phyloP scores from a whole-genome alignment of 2,329 filamentous ascomycete genomes.

The Fusarium pseudocircinatum region DNA sequence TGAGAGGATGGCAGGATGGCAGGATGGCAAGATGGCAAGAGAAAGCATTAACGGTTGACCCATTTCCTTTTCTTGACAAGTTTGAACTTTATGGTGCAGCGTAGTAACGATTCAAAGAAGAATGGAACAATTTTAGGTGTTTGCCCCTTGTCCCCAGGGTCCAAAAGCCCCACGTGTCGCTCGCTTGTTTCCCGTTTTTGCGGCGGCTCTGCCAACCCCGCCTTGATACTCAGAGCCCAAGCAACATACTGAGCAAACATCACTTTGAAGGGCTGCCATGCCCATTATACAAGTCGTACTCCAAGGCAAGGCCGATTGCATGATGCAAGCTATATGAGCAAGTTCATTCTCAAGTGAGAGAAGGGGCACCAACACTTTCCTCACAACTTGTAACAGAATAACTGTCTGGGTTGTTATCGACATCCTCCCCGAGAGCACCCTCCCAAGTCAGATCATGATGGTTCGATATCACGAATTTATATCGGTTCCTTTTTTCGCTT shows the following conservation, averaged over 20 bases:
- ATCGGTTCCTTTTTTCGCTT: neutral
- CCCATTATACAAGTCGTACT: neutral
- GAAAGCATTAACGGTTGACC: neutral
- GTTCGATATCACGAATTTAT: conserved; percentile 38
- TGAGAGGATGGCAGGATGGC: neutral
- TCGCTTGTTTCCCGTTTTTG: conserved; percentile 14
- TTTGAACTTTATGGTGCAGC: neutral
- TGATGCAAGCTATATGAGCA: neutral
- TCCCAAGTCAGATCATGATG: conserved; percentile 38
- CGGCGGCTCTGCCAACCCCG: conserved; percentile 18
- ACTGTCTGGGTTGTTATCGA: neutral
- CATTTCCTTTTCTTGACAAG: neutral
- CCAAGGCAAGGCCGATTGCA: neutral
- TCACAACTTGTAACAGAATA: too few species aligned
- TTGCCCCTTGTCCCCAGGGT: conserved; percentile 21
- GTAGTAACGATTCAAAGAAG: neutral
- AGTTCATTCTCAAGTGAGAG: neutral
- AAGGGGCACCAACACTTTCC: neutral
- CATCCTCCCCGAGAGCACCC: conserved; percentile 7
- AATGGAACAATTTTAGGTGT: neutral
- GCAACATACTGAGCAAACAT: neutral
- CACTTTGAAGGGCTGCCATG: neutral
- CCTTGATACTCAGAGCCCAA: neutral
- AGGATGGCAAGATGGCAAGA: neutral
- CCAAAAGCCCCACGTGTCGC: conserved; percentile 31